Percentiles rank a stretch among this genome's conserved stretches.
These are phyloP conservation scores for Moringa oleifera DNA, from an alignment of 345 rosid genomes.

Conservation along the genomic window DNA sequence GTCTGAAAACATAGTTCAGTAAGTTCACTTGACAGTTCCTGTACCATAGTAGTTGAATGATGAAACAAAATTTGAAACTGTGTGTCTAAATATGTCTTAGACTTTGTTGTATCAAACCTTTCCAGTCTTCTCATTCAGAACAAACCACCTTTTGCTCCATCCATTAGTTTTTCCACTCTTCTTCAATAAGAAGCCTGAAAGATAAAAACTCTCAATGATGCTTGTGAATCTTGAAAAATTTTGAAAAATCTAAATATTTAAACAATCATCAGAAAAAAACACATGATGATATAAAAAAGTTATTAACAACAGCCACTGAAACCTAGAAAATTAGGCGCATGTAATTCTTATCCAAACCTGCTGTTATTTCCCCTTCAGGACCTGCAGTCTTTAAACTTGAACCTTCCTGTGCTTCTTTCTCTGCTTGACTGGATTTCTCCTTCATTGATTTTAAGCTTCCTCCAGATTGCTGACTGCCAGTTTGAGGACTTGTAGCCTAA, in stretches of 20 bases:
- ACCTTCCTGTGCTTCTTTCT: conserved; percentile 74
- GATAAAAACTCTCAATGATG: not conserved
- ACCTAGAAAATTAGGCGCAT: conserved; percentile 3
- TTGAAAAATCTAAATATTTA: no score
- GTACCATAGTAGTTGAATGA: no score
- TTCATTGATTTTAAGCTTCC: conserved; percentile 87
- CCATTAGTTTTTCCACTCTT: conserved; percentile 90
- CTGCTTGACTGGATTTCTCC: conserved; percentile 62
- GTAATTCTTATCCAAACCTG: conserved; percentile 56
- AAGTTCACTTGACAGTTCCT: no score
- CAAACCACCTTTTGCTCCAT: conserved; percentile 97
- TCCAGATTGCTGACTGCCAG: conserved; percentile 57
- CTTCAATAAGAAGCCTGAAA: conserved; percentile 87
- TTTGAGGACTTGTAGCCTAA: conserved; percentile 92
- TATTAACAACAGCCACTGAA: not conserved
- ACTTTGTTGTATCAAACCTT: no score
- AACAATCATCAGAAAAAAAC: no score
- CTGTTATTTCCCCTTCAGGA: conserved; percentile 89
- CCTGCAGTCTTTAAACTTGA: conserved; percentile 87
- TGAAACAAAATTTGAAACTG: no score
- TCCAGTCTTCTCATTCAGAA: conserved; percentile 91
- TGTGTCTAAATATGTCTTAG: no score
- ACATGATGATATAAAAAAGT: not conserved
- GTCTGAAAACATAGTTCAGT: no score
- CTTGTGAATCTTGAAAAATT: no score